Conservation (phyloP, 208 protist genomes). For the Acanthamoeba sp. region DNA sequence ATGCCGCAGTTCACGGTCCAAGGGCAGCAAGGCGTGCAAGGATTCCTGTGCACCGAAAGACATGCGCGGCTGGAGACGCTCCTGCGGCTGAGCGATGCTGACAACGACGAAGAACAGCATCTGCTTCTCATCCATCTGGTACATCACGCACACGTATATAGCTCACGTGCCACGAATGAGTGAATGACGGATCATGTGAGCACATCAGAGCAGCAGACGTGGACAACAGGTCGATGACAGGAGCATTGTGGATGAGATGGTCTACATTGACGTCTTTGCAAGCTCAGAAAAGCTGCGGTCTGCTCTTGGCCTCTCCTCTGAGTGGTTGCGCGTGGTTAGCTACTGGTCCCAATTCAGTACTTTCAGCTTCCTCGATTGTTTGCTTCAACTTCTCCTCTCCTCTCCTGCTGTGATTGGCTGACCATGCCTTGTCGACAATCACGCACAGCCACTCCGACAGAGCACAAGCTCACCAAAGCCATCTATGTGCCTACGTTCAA, state of each 20-base stretch:
- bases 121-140: background rate
- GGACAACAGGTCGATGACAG: slow-evolving; percentile 2
- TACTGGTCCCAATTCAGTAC: slow-evolving; percentile 29
- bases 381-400: too few relatives aligned
- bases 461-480: background rate
- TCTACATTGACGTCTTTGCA: background rate
- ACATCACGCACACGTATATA: background rate
- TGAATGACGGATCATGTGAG: too few relatives aligned
- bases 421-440: too few relatives aligned
- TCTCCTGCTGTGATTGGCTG: background rate
- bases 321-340: background rate
- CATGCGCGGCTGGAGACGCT: slow-evolving; percentile 4
- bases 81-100: background rate
- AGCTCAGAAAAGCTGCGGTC: slow-evolving; percentile 17
- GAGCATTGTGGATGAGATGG: slow-evolving; percentile 34
- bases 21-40: background rate
- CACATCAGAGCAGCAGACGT: background rate
- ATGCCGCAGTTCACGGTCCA: slow-evolving; percentile 1
- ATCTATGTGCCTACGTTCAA: background rate
- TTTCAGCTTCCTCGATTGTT: background rate
- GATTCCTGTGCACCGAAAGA: background rate
- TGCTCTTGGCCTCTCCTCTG: slow-evolving; percentile 3
- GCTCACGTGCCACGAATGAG: too few relatives aligned
- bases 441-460: background rate
- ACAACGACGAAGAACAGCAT: background rate